phyloP scores from a whole-genome alignment of 768 basidiomycete genomes.

The Lactarius evosmus region DNA sequence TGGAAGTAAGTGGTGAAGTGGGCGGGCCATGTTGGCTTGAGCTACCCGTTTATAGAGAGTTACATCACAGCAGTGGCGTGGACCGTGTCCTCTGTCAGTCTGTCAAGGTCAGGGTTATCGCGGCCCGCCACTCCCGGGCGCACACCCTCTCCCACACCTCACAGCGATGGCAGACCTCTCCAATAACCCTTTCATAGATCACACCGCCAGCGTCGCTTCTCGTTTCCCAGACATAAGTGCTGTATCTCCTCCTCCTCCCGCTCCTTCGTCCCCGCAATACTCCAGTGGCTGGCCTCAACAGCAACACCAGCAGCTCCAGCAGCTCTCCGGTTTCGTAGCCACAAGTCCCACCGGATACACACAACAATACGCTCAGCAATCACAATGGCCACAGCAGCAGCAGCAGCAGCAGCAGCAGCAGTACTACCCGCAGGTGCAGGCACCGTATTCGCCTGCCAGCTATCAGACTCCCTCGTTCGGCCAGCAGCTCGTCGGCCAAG shows the following conservation, averaged over 20 bases:
- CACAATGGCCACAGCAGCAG: slow-evolving; percentile 15
- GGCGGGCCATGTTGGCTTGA: background rate
- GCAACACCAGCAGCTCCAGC: slow-evolving; percentile 31
- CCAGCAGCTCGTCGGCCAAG: slow-evolving; percentile 25
- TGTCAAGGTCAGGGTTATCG: too few species aligned
- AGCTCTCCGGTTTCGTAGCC: slow-evolving; percentile 5
- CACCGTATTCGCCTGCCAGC: slow-evolving; percentile 6
- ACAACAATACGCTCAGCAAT: slow-evolving; percentile 23
- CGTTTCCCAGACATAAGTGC: slow-evolving; percentile 65
- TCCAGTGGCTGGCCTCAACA: slow-evolving; percentile 41
- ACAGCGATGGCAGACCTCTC: slow-evolving; percentile 35
- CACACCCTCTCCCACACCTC: background rate
- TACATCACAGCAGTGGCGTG: slow-evolving; percentile 2
- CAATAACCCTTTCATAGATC: slow-evolving; percentile 70
- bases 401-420: slow-evolving; percentile 22
- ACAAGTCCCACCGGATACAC: slow-evolving; percentile 29
- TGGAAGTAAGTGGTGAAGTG: slow-evolving; percentile 10
- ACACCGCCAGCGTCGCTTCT: slow-evolving; percentile 39
- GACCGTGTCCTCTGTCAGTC: background rate
- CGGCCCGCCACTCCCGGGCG: background rate
- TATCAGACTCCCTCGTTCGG: slow-evolving; percentile 21
- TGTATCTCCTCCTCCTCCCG: slow-evolving; percentile 24
- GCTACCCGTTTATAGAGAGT: slow-evolving; percentile 10
- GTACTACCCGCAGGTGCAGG: slow-evolving; percentile 26
- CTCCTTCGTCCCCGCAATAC: slow-evolving; percentile 32